Conservation (phyloP, 2,329 filamentous ascomycete species). For the Calonectria honghensis region DNA sequence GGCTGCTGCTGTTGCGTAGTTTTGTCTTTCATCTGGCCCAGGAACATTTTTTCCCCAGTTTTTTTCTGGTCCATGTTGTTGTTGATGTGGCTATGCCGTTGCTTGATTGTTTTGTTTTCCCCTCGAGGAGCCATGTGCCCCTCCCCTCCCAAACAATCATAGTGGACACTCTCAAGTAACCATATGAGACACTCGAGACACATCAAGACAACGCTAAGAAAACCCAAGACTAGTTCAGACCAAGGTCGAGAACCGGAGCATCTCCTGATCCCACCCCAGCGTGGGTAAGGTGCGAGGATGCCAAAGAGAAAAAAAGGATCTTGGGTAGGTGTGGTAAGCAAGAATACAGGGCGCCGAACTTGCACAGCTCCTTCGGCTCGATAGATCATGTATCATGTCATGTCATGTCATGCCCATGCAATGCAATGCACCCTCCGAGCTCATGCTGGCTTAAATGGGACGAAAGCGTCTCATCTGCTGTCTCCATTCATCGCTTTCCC, state of each 20-base stretch:
- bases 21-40: conserved; percentile 19
- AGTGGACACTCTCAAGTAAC: conserved; percentile 3
- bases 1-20: not conserved
- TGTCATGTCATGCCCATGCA: conserved; percentile 42
- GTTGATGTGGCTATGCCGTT: conserved; percentile 6
- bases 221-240: conserved; percentile 21
- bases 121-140: not conserved
- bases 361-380: not conserved
- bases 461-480: conserved; percentile 8
- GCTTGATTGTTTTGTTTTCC: not conserved
- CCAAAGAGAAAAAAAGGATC: not conserved
- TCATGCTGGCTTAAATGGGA: conserved; percentile 30
- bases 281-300: not conserved
- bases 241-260: conserved; percentile 23
- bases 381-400: conserved; percentile 47
- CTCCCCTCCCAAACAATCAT: not conserved
- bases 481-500: conserved; percentile 26
- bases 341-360: not conserved
- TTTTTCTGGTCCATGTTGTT: not conserved
- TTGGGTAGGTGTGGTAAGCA: not conserved
- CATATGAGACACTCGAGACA: conserved; percentile 26
- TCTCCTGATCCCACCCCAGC: conserved; percentile 2
- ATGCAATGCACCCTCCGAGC: conserved; percentile 46
- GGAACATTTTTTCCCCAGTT: conserved; percentile 26
- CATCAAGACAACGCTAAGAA: conserved; percentile 23